Evolutionary conservation across 1,284 basidiomycete genomes (phyloP).

Genomic region (Ganoderma lingzhi): DNA sequence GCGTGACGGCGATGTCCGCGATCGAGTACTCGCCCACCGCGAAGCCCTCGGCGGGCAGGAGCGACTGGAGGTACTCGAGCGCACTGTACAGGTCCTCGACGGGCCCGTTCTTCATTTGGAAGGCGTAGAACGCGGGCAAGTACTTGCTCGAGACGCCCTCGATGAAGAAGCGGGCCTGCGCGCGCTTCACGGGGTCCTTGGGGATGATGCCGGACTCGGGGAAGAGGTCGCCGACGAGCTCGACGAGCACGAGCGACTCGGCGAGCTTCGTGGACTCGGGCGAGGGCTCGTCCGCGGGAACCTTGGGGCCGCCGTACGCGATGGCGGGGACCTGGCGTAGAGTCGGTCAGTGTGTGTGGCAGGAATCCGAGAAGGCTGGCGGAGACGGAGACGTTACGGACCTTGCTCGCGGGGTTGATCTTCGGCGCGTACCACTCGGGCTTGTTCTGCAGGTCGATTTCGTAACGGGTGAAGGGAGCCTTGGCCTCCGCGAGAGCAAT

Average conservation of each 20-base stretch:
- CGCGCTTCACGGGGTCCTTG: conserved; percentile 59
- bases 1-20: conserved; percentile 59
- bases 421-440: conserved; percentile 61
- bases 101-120: conserved; percentile 46
- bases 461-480: conserved; percentile 30
- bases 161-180: conserved; percentile 67
- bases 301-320: conserved; percentile 65
- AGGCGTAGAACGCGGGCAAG: conserved; percentile 40
- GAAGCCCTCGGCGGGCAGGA: conserved; percentile 42
- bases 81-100: conserved; percentile 47
- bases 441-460: conserved; percentile 43
- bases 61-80: conserved; percentile 42
- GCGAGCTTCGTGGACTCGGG: conserved; percentile 64
- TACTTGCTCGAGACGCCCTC: conserved; percentile 57
- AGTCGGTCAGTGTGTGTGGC: background rate
- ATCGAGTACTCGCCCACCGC: conserved; percentile 52
- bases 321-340: conserved; percentile 55
- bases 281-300: conserved; percentile 59
- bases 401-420: conserved; percentile 72
- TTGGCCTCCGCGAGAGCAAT: conserved; percentile 32
- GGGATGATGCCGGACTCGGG: conserved; percentile 57
- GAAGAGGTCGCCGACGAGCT: conserved; percentile 67
- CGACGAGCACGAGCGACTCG: conserved; percentile 68
- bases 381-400: conserved; percentile 29
- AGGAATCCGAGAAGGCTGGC: conserved; percentile 1